Conservation (phyloP, 352 stramenopile genomes). For the Plasmopara halstedii region DNA sequence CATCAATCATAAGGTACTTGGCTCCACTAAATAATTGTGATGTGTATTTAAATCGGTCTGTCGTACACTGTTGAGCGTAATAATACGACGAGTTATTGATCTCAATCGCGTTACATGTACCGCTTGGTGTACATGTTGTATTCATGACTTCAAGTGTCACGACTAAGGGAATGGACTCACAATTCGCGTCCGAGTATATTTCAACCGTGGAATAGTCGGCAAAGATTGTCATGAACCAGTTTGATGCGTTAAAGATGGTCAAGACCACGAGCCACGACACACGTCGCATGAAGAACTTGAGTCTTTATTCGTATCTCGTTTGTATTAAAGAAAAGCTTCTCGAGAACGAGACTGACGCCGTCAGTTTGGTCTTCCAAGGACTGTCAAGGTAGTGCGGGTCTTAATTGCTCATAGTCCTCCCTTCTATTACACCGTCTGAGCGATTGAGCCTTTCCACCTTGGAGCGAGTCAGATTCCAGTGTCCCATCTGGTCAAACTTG, state of each 20-base stretch:
- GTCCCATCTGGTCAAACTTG: not conserved
- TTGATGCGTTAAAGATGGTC: slow-evolving; percentile 9
- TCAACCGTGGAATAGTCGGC: slow-evolving; percentile 24
- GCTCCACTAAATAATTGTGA: slow-evolving; percentile 24
- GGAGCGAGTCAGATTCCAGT: not conserved
- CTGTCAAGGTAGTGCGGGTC: not conserved
- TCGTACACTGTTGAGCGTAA: slow-evolving; percentile 23
- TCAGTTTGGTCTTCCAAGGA: not conserved
- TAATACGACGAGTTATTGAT: slow-evolving; percentile 33
- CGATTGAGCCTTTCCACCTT: not conserved
- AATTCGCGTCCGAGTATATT: slow-evolving; percentile 31
- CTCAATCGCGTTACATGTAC: slow-evolving; percentile 20
- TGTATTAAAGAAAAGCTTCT: not conserved
- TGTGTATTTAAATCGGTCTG: slow-evolving; percentile 24
- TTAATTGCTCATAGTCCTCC: not conserved
- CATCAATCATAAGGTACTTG: slow-evolving; percentile 36
- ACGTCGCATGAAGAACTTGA: slow-evolving; percentile 10
- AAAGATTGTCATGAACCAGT: slow-evolving; percentile 5
- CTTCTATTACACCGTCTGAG: not conserved
- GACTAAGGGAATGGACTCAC: slow-evolving; percentile 22
- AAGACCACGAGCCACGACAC: slow-evolving; percentile 21
- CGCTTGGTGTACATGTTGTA: slow-evolving; percentile 9
- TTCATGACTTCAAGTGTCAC: slow-evolving; percentile 22
- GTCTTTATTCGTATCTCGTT: not conserved
- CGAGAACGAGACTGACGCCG: not conserved